Base-by-base conservation (phyloP, 2,329 filamentous ascomycete genomes). In the Fusarium citri region DNA sequence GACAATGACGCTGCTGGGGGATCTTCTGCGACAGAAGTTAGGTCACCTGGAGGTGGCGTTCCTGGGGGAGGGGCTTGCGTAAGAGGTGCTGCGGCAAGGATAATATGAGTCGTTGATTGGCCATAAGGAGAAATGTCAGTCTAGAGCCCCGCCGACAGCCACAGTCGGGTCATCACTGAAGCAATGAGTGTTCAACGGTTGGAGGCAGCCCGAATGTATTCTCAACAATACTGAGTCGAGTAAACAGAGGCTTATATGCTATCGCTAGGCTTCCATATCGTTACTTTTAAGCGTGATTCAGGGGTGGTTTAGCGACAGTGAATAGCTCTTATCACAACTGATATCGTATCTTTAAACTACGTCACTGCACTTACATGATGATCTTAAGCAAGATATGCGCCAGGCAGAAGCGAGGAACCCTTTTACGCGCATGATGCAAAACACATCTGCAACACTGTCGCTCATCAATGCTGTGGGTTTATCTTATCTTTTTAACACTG, bases 11-110 rank as follows among this genome's bases (percentile, higher is more conserved):
- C 58, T 69, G 55, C 45, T 59, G 37, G 25, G 31, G 51, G 41
- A 49, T 30, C 42, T 63, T 49, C 50, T 67, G 59, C 49, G 41
- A 61, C 55, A 60, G 26, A 64, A 51, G 31, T 9, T 22, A 22
- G 46, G 66, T 72, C 69, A 72, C 66, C 59, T 59, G 63, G 48
- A 67, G 57, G 66, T 69, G 68, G 68, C 65, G 68, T 59, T 56
- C 46, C 57, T 42, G 68, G 56, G 60, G 53, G 61, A 66, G 59
- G 70, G 70, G 70, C 70, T 72, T 72, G 70, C 70, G 70, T 72
- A 72, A 72, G 71, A 55, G 46, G 25, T 26, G 37, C 31, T 28
- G 15, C 14, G 26, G 30, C 30, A 57, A 53, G 51, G 50, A 43
- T 23, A 2, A 25, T 15, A 1, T 10, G 16, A 12, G 9, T 8